Percentiles rank a stretch among this genome's conserved stretches.
Conservation (phyloP, 2,329 filamentous ascomycete genomes). For the Pseudogymnoascus sp. region DNA sequence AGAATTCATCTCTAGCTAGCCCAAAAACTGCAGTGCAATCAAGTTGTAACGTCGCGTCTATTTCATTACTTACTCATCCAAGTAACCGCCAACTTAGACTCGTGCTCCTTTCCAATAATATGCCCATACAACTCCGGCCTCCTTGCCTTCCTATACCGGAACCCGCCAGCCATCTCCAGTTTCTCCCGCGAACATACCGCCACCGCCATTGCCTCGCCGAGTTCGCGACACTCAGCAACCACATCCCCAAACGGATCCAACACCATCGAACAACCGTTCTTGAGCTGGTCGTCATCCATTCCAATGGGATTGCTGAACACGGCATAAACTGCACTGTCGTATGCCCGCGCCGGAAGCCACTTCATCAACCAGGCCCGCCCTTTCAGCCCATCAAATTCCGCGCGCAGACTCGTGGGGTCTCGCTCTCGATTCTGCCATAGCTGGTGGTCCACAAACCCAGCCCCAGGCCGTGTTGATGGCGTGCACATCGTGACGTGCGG, state of each 20-base stretch:
- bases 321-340: conserved; percentile 15
- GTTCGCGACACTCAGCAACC: conserved; percentile 12
- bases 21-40: neutral
- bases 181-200: conserved; percentile 11
- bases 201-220: conserved; percentile 11
- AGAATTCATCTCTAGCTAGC: neutral
- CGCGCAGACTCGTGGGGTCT: conserved; percentile 11
- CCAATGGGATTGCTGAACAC: conserved; percentile 16
- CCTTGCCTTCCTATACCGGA: conserved; percentile 11
- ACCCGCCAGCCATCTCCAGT: conserved; percentile 9
- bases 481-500: conserved; percentile 16
- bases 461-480: conserved; percentile 12
- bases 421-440: conserved; percentile 11
- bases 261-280: conserved; percentile 16
- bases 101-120: conserved; percentile 10
- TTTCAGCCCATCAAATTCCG: conserved; percentile 15
- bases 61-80: conserved; percentile 13
- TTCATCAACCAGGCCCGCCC: conserved; percentile 16
- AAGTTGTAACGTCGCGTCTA: neutral
- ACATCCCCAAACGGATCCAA: conserved; percentile 15
- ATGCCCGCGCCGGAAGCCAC: conserved; percentile 16
- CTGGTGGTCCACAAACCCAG: conserved; percentile 12
- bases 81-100: conserved; percentile 9
- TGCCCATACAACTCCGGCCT: conserved; percentile 13
- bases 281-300: conserved; percentile 13